phyloP scores from a whole-genome alignment of 352 stramenopile species.

The Phytophthora tentaculata region DNA sequence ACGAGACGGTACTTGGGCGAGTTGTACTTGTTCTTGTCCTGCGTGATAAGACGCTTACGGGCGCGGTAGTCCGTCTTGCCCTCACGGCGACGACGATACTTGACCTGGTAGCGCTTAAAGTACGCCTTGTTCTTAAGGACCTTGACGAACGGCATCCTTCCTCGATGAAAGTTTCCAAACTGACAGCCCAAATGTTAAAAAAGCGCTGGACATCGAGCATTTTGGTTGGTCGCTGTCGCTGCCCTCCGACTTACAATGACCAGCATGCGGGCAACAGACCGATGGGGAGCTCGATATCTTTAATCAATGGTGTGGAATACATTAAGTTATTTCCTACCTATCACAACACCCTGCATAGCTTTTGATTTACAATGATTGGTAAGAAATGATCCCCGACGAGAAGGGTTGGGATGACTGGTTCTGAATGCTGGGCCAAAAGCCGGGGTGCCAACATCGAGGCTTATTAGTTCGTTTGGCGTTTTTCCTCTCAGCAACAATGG shows the following conservation, averaged over 20 bases:
- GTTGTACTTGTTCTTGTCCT: slow-evolving; percentile 99
- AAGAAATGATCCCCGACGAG: slow-evolving; percentile 15
- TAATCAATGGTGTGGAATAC: slow-evolving; percentile 10
- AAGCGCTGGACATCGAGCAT: background rate
- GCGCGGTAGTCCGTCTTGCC: slow-evolving; percentile 99
- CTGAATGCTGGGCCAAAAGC: slow-evolving; percentile 37
- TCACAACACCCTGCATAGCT: slow-evolving; percentile 1
- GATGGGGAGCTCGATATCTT: slow-evolving; percentile 4
- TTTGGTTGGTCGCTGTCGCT: slow-evolving; percentile 26
- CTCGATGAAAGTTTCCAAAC: slow-evolving; percentile 77
- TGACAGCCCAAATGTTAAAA: slow-evolving; percentile 46
- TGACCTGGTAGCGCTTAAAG: slow-evolving; percentile 99
- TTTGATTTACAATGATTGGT: slow-evolving; percentile 42
- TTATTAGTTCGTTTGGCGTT: slow-evolving; percentile 89
- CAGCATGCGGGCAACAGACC: slow-evolving; percentile 13
- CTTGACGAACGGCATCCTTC: slow-evolving; percentile 97
- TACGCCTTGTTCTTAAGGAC: slow-evolving; percentile 99
- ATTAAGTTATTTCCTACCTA: slow-evolving; percentile 43
- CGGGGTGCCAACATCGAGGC: background rate
- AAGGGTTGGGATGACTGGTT: slow-evolving; percentile 82
- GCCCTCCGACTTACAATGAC: slow-evolving; percentile 13
- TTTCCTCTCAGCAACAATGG: slow-evolving; percentile 85
- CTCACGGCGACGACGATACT: slow-evolving; percentile 97
- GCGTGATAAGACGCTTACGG: slow-evolving; percentile 97
- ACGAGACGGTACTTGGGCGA: slow-evolving; percentile 98